Evolutionary conservation across 1,284 basidiomycete species (phyloP).

Genomic region (Ustilago loliicola): DNA sequence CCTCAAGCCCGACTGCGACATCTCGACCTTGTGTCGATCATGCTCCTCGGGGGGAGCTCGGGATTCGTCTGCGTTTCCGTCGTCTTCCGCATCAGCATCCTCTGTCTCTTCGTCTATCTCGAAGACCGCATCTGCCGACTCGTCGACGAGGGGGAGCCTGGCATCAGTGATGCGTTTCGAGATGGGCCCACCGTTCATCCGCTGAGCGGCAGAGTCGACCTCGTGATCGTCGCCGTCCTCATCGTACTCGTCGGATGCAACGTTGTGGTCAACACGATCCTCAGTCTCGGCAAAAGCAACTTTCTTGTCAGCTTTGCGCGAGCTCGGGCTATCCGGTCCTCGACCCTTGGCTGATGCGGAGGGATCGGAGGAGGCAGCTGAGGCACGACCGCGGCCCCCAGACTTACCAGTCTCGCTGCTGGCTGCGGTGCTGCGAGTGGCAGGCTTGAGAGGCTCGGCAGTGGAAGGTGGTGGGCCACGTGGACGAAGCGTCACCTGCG

Average conservation of each 20-base stretch:
- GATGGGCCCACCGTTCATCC: neutral
- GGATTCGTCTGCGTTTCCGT: constrained; percentile 12
- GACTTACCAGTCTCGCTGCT: constrained; percentile 13
- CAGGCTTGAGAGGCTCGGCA: constrained; percentile 55
- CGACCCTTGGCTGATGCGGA: neutral
- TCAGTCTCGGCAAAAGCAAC: constrained; percentile 65
- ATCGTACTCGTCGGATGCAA: constrained; percentile 35
- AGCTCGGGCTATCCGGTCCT: constrained; percentile 19
- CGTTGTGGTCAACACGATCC: constrained; percentile 44
- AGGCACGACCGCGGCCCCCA: constrained; percentile 5
- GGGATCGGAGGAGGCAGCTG: constrained; percentile 10
- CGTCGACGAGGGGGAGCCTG: constrained; percentile 31
- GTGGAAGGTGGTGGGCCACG: constrained; percentile 48
- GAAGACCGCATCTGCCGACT: constrained; percentile 55
- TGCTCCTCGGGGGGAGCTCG: constrained; percentile 25
- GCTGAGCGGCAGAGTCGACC: constrained; percentile 1
- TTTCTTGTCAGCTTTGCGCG: constrained; percentile 55
- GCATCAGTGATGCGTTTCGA: constrained; percentile 5
- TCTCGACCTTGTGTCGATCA: constrained; percentile 38
- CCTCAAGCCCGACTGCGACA: constrained; percentile 37
- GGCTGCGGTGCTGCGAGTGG: constrained; percentile 25
- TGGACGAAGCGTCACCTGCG: constrained; percentile 53
- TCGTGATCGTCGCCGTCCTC: constrained; percentile 45
- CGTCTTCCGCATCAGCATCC: constrained; percentile 27
- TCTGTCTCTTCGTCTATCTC: constrained; percentile 62